Evolutionary conservation across 345 rosid genomes (phyloP), one percentile per base, ranked within the genome.

Genomic region (Citrus inodora): DNA sequence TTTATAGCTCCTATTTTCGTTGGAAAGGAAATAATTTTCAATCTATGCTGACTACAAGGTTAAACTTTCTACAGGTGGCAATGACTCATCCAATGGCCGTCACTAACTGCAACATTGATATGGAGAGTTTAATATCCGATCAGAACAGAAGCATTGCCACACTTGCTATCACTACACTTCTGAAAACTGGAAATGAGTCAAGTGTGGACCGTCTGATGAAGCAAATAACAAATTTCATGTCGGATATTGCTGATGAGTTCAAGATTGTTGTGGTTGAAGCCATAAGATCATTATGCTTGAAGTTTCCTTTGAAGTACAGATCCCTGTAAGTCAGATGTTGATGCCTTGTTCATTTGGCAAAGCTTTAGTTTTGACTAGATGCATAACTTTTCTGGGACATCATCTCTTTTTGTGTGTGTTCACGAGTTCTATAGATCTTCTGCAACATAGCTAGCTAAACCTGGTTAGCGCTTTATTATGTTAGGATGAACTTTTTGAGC

Each of bases 51-150:
- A 78, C 48, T 25, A 14, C 58, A n/a, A 35, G 13, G 48, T 67
- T 51, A 21, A 69, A 38, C 65, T 17, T 77, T 71, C 78, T 81
- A 71, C 90, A 96, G 99, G 99, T 96, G 86, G 97, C 99, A 59
- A 92, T 96, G 99, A 92, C 95, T 38, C 99, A 96, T 90, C 99
- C 99, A 61, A 91, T 94, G 98, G 98, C 98, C 70, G 97, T 96
- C 73, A 92, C 98, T 78, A 96, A 90, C 91, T 96, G 99, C 93
- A 95, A 95, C 80, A 94, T 95, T 84, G 99, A 95, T 76, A 95
- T 95, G 99, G 99, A 95, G 89, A 95, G 97, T 81, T 87, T 95
- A 83, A 95, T 95, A 68, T 90, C 99, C 75, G 99, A 95, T 80
- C 99, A 95, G 86, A 96, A 96, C 78, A 90, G 99, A 90, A 96